Evolutionary conservation across 2,329 filamentous ascomycete species (phyloP).

Genomic region (Monosporascus sp.): DNA sequence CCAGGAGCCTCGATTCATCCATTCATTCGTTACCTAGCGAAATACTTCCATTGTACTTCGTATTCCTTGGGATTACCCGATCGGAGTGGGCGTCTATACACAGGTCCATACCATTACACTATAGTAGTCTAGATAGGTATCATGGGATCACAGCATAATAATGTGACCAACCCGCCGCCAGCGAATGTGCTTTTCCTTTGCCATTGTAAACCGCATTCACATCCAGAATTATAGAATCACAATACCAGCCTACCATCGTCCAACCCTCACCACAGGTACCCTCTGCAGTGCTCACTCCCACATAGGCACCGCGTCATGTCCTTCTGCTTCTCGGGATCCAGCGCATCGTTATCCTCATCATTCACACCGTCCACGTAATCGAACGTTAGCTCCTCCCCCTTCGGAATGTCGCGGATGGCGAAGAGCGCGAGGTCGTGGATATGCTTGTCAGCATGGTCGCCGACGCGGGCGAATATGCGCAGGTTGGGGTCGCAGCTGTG

Average conservation of each 20-base stretch:
- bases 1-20: no score
- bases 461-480: conserved; percentile 72
- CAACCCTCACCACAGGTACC: conserved; percentile 56
- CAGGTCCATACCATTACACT: no score
- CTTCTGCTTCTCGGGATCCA: conserved; percentile 40
- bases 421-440: conserved; percentile 76
- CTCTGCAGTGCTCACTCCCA: conserved; percentile 59
- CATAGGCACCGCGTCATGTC: conserved; percentile 59
- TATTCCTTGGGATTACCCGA: no score
- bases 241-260: no score
- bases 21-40: no score
- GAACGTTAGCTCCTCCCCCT: conserved; percentile 68
- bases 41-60: no score
- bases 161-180: no score
- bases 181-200: no score
- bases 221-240: neutral
- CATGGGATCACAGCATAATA: no score
- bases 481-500: conserved; percentile 77
- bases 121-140: no score
- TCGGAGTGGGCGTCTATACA: no score
- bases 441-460: conserved; percentile 67
- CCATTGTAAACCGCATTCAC: neutral
- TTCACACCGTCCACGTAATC: conserved; percentile 68
- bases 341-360: conserved; percentile 41
- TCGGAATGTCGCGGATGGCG: conserved; percentile 59